Evolutionary conservation across 805 yeast genomes (phyloP).

Genomic region (Cyberlindnera xylosilytica): DNA sequence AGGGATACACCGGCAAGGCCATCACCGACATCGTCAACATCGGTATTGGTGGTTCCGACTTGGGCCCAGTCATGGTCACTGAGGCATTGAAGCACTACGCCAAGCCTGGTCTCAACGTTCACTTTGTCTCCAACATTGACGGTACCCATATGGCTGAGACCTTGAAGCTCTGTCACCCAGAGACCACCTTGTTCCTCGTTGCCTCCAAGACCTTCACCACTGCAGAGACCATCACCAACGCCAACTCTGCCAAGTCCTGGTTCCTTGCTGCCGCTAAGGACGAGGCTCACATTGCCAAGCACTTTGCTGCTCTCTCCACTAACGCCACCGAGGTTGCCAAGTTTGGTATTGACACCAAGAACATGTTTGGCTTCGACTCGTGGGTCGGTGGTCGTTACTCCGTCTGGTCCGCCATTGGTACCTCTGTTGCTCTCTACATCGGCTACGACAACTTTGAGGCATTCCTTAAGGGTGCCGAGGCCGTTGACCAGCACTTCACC

Average conservation of each 20-base stretch:
- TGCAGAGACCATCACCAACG: conserved; percentile 96
- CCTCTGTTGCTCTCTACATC: conserved; percentile 90
- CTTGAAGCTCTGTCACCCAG: conserved; percentile 73
- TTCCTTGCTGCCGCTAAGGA: conserved; percentile 74
- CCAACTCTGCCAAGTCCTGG: conserved; percentile 94
- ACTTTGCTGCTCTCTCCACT: conserved; percentile 95
- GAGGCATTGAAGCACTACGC: conserved; percentile 93
- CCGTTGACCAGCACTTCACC: conserved; percentile 87
- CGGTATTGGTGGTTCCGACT: conserved; percentile 98
- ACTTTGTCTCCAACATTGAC: conserved; percentile 97
- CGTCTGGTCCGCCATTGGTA: conserved; percentile 99
- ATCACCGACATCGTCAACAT: conserved; percentile 95
- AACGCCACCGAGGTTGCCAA: conserved; percentile 87
- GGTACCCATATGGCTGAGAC: conserved; percentile 96
- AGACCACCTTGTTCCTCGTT: conserved; percentile 86
- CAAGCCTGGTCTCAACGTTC: conserved; percentile 69
- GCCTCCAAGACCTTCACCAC: conserved; percentile 99
- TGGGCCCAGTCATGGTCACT: conserved; percentile 99
- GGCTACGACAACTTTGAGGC: conserved; percentile 92
- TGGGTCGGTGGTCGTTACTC: conserved; percentile 99
- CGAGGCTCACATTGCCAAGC: conserved; percentile 80
- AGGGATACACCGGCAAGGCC: conserved; percentile 92
- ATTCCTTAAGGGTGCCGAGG: conserved; percentile 96
- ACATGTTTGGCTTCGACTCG: conserved; percentile 97
- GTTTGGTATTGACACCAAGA: conserved; percentile 95